Conservation (phyloP, 306 rosid genomes). For the Hippophae tibetana region DNA sequence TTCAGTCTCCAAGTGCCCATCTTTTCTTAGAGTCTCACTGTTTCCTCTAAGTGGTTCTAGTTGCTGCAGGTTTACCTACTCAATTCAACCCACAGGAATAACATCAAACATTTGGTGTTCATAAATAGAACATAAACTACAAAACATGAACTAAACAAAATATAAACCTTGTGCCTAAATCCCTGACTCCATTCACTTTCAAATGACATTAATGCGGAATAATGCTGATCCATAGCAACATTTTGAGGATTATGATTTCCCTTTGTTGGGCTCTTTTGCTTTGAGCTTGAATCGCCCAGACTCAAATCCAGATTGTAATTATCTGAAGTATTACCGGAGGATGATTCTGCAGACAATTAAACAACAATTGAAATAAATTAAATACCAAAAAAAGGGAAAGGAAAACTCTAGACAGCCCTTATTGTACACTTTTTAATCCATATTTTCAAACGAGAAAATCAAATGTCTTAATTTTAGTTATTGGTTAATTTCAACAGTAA, state of each 20-base stretch:
- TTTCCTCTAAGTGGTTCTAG: not conserved
- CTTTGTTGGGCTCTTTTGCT: constrained; percentile 2
- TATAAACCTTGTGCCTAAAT: constrained; percentile 17
- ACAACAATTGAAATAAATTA: not conserved
- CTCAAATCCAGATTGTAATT: constrained; percentile 37
- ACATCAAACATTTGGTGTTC: not conserved
- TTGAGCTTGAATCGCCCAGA: constrained; percentile 29
- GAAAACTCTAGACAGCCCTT: too few relatives aligned
- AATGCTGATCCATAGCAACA: constrained; percentile 8
- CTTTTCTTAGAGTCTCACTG: constrained; percentile 7
- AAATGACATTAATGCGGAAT: constrained; percentile 2
- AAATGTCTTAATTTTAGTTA: too few relatives aligned
- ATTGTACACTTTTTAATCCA: too few relatives aligned
- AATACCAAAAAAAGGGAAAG: too few relatives aligned
- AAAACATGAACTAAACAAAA: too few relatives aligned
- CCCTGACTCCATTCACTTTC: constrained; percentile 26
- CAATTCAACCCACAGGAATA: not conserved
- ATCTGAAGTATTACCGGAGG: constrained; percentile 11
- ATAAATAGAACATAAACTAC: not conserved
- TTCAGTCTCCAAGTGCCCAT: constrained; percentile 29
- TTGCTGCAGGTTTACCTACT: constrained; percentile 7
- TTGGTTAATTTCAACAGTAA: too few relatives aligned
- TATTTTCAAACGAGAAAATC: too few relatives aligned
- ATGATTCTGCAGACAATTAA: constrained; percentile 2
- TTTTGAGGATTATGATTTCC: constrained; percentile 7